Evolutionary conservation across 768 basidiomycete species (phyloP), one percentile per base, ranked within the genome.

Genomic region (Gloeophyllum trabeum): DNA sequence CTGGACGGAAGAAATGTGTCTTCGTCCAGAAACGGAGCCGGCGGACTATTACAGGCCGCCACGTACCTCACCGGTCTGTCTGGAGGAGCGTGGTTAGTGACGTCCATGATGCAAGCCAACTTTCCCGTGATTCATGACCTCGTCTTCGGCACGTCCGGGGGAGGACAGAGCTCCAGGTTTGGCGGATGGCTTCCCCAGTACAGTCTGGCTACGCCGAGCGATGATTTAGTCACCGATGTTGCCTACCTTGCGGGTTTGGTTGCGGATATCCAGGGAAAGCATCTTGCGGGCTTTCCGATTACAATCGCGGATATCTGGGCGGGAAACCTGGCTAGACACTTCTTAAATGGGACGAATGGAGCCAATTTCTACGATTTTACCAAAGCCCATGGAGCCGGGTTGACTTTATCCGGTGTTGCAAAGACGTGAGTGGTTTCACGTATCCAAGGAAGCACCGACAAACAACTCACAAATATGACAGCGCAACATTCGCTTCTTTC

Each of bases 281-380:
- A 50, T 10, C 39, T 41, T 0, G 54, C 60, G 3, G 61, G 63
- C 1, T 62, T 52, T 20, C 19, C 46, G 2, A 54, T 62, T 12
- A 63, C 61, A 2, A 44, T 82, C 37, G 73, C 73, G 1, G 82
- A 86, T 52, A 60, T 75, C 4, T 84, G 78, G 69, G 63, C 70
- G 0, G 73, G 81, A 1, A 71, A 76, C 54, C 67, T 87, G 24
- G 70, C 79, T 1, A 79, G 80, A 47, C 85, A 88, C 55, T 86
- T 86, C 50, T 59, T 81, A 44, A 83, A 78, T 51, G 72, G 75
- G 40, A 86, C 83, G 0, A 64, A 67, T 4, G 61, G 67, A 13
- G 44, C 42, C 7, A 77, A 82, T 51, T 77, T 83, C 50, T 80
- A 75, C 56, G 71, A 71, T 1, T 73, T 77, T 37, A 55, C 66